Evolutionary conservation across 2,329 filamentous ascomycete species (phyloP), one percentile per base, ranked within the genome.

Genomic region (Aspergillus hiratsukae): DNA sequence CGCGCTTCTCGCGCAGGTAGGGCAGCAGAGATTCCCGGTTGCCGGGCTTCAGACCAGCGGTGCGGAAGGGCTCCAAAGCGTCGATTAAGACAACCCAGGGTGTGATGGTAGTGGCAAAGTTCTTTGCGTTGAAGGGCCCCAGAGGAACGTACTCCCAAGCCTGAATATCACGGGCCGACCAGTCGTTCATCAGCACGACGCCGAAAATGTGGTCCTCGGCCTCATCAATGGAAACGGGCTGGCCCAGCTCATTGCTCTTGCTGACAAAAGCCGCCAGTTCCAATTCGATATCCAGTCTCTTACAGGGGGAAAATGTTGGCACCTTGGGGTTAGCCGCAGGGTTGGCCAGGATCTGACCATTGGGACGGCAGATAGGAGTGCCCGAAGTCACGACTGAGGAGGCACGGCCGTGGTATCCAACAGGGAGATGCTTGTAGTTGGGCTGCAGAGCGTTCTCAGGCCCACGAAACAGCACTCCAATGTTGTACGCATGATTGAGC

Each of bases 111-210:
- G 88, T 90, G 3, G 82, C 87, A 67, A 94, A 93, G 71, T 92
- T 93, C 81, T 95, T 94, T 25, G 85, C 81, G 59, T 90, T 91
- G 76, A 94, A 93, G 0, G 90, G 90, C 0, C 90, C 90, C 7
- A 93, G 76, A 0, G 90, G 90, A 8, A 92, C 81, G 63, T 92
- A 92, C 72, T 95, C 90, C 89, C 89, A 94, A 0, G 83, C 82
- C 69, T 95, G 90, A 51, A 94, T 87, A 64, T 94, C 90, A 60
- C 90, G 79, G 4, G 90, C 90, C 54, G 87, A 90, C 90, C 90
- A 95, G 73, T 95, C 90, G 64, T 95, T 95, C 80, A 95, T 83
- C 56, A 95, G 74, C 0, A 94, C 90, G 27, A 90, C 80, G 14
- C 90, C 90, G 67, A 94, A 94, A 28, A 95, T 80, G 65, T 86